Percentiles rank a stretch among this genome's conserved stretches.
phyloP scores from a whole-genome alignment of 495 filamentous ascomycete species.

The Daldinia childiae region DNA sequence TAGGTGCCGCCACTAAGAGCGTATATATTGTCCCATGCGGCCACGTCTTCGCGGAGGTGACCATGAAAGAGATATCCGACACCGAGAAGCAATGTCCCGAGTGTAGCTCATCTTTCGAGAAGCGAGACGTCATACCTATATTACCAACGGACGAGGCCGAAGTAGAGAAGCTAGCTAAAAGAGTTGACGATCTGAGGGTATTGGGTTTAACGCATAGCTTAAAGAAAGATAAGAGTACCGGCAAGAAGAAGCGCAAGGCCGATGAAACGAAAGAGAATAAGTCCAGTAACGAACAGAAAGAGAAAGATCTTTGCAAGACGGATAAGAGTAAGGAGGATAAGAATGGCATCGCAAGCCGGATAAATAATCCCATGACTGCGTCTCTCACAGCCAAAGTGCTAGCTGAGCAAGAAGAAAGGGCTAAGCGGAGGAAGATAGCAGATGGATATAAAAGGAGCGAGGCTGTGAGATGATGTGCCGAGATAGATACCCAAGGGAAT shows the following conservation, averaged over 20 bases:
- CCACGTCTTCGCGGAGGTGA: slow-evolving; percentile 89
- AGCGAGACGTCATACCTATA: slow-evolving; percentile 84
- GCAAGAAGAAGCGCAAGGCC: slow-evolving; percentile 63
- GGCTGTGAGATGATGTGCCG: slow-evolving; percentile 18
- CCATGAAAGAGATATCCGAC: slow-evolving; percentile 75
- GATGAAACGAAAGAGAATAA: slow-evolving; percentile 54
- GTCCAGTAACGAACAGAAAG: slow-evolving; percentile 32
- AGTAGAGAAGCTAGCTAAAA: slow-evolving; percentile 70
- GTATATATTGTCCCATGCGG: slow-evolving; percentile 96
- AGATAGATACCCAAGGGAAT: not conserved
- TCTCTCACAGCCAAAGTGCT: slow-evolving; percentile 84
- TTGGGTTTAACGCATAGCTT: slow-evolving; percentile 83
- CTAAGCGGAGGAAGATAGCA: slow-evolving; percentile 78
- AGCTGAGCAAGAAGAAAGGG: slow-evolving; percentile 82
- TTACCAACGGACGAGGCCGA: slow-evolving; percentile 76
- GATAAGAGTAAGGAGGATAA: slow-evolving; percentile 41
- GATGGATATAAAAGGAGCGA: slow-evolving; percentile 25
- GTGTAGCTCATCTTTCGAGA: slow-evolving; percentile 79
- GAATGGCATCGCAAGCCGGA: slow-evolving; percentile 56
- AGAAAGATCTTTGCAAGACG: slow-evolving; percentile 33
- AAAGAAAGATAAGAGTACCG: slow-evolving; percentile 88
- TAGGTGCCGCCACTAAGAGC: slow-evolving; percentile 80
- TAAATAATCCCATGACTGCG: slow-evolving; percentile 88
- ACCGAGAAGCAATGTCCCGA: slow-evolving; percentile 60
- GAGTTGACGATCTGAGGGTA: slow-evolving; percentile 71